phyloP scores from a whole-genome alignment of 2,329 filamentous ascomycete species.

The Beauveria varroae region DNA sequence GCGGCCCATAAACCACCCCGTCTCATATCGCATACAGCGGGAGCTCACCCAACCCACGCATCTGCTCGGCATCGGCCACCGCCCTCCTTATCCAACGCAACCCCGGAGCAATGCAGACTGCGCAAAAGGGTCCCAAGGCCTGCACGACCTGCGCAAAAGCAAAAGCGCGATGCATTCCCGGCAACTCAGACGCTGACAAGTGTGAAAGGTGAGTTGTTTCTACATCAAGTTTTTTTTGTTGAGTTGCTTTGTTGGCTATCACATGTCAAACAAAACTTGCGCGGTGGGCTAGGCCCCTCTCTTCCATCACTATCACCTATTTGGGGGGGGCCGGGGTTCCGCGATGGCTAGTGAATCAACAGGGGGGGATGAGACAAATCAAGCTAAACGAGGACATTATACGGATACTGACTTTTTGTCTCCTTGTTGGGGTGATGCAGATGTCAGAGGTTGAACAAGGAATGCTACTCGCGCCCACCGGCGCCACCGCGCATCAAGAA shows the following conservation, averaged over 20 bases:
- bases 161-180: constrained; percentile 42
- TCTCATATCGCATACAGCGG: neutral
- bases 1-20: constrained; percentile 5
- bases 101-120: constrained; percentile 17
- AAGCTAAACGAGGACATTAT: neutral
- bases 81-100: no score
- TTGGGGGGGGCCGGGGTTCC: no score
- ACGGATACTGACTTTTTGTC: neutral
- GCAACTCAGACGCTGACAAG: constrained; percentile 30
- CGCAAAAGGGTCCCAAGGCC: constrained; percentile 39
- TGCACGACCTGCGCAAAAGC: constrained; percentile 44
- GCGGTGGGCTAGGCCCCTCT: neutral
- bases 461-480: constrained; percentile 39
- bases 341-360: no score
- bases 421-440: constrained; percentile 20
- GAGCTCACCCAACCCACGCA: constrained; percentile 9
- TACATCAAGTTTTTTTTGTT: neutral
- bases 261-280: constrained; percentile 2
- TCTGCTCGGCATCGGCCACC: neutral
- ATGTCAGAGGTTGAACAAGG: constrained; percentile 40
- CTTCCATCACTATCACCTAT: no score
- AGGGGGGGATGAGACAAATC: neutral
- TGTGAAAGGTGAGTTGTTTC: constrained; percentile 39
- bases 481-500: constrained; percentile 41
- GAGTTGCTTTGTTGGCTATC: constrained; percentile 7